A percentile compares a stretch with the other conserved stretches of the same genome.
Evolutionary conservation across 306 rosid species (phyloP).

Genomic region (Cajanus cajan): DNA sequence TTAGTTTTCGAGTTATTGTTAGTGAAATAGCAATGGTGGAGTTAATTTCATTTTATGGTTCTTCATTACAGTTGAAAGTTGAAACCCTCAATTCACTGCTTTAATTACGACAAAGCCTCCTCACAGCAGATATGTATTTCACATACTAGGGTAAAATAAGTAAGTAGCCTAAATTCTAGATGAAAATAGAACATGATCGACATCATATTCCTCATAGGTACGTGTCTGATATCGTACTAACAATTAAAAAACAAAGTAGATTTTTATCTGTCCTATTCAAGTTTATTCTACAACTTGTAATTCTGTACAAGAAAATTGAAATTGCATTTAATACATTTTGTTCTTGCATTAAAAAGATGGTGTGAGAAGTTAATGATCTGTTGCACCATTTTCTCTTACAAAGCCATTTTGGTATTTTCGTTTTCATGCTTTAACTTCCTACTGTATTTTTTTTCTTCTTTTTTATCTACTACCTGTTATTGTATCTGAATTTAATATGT

Average conservation of each 20-base stretch:
- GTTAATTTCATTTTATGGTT: neutral
- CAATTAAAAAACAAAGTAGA: neutral
- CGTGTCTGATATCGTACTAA: neutral
- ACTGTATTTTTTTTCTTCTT: no score
- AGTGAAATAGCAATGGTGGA: conserved; percentile 8
- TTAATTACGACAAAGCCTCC: neutral
- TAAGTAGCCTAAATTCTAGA: conserved; percentile 13
- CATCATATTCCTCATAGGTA: neutral
- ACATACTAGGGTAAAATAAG: neutral
- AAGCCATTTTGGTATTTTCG: no score
- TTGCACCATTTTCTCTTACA: conserved; percentile 50
- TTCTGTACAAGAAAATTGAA: conserved; percentile 1
- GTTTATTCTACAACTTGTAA: neutral
- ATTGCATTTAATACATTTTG: neutral
- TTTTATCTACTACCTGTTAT: no score
- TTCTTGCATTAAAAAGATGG: conserved; percentile 33
- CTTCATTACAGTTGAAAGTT: neutral
- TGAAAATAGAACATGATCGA: neutral
- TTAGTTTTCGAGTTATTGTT: no score
- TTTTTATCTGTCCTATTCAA: neutral
- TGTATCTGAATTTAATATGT: no score
- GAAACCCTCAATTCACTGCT: conserved; percentile 19
- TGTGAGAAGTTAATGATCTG: conserved; percentile 49
- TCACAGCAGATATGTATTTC: neutral
- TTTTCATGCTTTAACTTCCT: no score